A percentile compares a stretch with the other conserved stretches of the same genome.
These are phyloP conservation scores for Aureobasidium leucospermi DNA, from an alignment of 2,329 filamentous ascomycete species.

Conservation along the genomic window DNA sequence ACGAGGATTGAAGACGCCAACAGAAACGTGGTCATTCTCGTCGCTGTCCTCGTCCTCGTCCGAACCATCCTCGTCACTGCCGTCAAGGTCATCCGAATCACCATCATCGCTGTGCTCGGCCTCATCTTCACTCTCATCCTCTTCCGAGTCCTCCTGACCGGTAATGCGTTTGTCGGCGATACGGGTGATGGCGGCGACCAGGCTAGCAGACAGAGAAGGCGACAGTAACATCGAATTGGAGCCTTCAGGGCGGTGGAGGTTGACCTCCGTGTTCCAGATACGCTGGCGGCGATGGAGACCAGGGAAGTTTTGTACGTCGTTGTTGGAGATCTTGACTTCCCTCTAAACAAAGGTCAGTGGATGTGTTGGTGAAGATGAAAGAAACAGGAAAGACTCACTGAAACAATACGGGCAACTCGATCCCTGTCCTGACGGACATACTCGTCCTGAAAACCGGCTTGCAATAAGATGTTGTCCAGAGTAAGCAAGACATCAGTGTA, in stretches of 20 bases:
- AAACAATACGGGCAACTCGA: neutral
- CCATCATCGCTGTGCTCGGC: neutral
- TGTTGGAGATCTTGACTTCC: neutral
- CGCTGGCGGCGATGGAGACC: neutral
- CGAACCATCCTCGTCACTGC: neutral
- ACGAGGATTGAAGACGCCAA: neutral
- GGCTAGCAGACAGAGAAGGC: neutral
- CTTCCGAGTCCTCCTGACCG: neutral
- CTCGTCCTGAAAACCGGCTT: neutral
- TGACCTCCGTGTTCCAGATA: neutral
- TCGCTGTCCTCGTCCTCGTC: neutral
- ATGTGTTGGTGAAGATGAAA: neutral
- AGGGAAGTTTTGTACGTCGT: neutral
- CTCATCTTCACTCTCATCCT: neutral
- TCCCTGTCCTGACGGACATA: conserved; percentile 3
- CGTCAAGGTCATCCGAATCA: neutral
- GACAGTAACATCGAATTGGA: neutral
- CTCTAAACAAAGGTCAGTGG: neutral
- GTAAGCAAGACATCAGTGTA: neutral
- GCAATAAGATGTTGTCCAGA: neutral
- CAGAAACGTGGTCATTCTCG: neutral
- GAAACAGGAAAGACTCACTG: neutral
- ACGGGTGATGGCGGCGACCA: neutral
- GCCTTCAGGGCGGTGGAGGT: neutral
- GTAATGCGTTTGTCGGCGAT: neutral